phyloP scores from a whole-genome alignment of 164 flowering plant species.

The Liquidambar formosana region DNA sequence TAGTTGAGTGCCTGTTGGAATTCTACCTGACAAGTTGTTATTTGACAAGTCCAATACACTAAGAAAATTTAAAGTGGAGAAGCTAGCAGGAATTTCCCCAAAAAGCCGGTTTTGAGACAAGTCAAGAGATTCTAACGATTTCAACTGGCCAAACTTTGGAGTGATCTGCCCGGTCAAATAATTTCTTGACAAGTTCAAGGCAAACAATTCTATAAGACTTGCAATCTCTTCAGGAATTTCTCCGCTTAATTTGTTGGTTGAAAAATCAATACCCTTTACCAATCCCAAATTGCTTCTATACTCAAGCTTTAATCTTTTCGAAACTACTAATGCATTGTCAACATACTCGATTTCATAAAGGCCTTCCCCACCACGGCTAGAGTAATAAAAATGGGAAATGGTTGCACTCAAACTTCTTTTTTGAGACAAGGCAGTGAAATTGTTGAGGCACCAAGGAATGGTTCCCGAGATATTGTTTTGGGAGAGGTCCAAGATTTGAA shows the following conservation, averaged over 20 bases:
- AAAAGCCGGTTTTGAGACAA: constrained; percentile 28
- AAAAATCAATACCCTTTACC: constrained; percentile 24
- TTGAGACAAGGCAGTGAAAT: constrained; percentile 19
- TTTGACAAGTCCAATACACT: constrained; percentile 8
- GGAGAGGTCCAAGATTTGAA: constrained; percentile 32
- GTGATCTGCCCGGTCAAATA: constrained; percentile 12
- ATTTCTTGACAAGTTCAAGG: constrained; percentile 27
- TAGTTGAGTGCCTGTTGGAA: constrained; percentile 35
- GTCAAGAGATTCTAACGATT: constrained; percentile 11
- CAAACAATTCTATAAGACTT: neutral
- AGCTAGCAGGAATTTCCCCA: constrained; percentile 27
- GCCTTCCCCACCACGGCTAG: neutral
- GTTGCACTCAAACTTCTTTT: neutral
- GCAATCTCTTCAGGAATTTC: constrained; percentile 18
- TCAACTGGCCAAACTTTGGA: constrained; percentile 18
- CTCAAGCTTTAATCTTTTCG: constrained; percentile 16
- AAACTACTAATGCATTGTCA: neutral
- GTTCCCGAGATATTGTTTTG: constrained; percentile 22
- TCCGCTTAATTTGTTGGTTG: constrained; percentile 26
- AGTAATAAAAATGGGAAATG: neutral
- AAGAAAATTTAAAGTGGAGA: constrained; percentile 2
- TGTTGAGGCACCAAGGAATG: constrained; percentile 28
- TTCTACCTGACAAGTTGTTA: constrained; percentile 26
- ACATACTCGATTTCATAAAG: neutral
- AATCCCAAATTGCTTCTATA: constrained; percentile 3